Percentiles rank a stretch among this genome's conserved stretches.
These are phyloP conservation scores for Aspergillus funiculosus DNA, from an alignment of 495 filamentous ascomycete species.

Conservation along the genomic window DNA sequence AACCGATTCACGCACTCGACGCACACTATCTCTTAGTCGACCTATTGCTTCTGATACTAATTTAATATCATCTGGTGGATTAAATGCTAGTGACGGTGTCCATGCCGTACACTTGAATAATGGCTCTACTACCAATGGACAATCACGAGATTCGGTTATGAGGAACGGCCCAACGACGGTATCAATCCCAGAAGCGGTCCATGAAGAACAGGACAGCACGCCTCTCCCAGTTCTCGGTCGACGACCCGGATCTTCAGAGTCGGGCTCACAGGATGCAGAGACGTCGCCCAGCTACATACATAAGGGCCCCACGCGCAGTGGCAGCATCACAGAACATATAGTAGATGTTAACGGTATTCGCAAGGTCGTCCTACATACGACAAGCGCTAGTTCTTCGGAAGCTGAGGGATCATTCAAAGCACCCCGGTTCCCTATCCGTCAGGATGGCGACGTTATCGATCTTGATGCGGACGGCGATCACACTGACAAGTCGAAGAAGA, in stretches of 20 bases:
- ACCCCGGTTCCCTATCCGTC: constrained; percentile 16
- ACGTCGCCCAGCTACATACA: constrained; percentile 27
- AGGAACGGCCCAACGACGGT: constrained; percentile 28
- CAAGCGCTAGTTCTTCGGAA: constrained; percentile 47
- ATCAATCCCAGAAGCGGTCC: constrained; percentile 34
- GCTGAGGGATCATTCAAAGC: constrained; percentile 19
- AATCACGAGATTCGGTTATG: constrained; percentile 20
- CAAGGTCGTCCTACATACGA: constrained; percentile 78
- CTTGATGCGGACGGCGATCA: constrained; percentile 11
- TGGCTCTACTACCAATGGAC: constrained; percentile 43
- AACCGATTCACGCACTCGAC: constrained; percentile 23
- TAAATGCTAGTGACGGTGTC: constrained; percentile 61
- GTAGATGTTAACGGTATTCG: constrained; percentile 74
- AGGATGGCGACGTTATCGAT: constrained; percentile 12
- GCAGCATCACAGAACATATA: constrained; percentile 84
- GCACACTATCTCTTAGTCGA: constrained; percentile 17
- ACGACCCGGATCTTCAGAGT: constrained; percentile 29
- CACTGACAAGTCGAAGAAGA: constrained; percentile 20
- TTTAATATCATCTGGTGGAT: constrained; percentile 45
- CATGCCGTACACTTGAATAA: constrained; percentile 62
- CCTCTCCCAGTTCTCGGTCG: constrained; percentile 19
- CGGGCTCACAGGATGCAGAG: constrained; percentile 26
- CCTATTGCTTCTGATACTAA: constrained; percentile 46
- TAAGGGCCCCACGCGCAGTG: constrained; percentile 61
- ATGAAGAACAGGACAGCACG: constrained; percentile 34